Base-by-base conservation (phyloP, 306 rosid species). In the Hippophae tibetana region DNA sequence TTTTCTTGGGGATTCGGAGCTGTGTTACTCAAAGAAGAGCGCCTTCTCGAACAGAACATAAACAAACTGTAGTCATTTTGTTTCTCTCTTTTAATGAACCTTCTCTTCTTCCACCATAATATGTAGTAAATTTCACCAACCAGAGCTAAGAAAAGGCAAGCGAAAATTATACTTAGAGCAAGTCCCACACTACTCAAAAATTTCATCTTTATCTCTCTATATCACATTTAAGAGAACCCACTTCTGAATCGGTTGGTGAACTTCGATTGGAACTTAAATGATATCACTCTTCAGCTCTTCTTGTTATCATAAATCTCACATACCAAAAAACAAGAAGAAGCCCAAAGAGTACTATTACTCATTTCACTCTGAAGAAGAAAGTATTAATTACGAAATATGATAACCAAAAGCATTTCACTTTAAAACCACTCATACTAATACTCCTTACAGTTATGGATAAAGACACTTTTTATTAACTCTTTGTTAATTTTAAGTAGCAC, bases 121-220 rank as follows among this genome's bases (percentile, higher is more conserved):
- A 92, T 67, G 56, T 92, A 92, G 80, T 85, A 92, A 68, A 92
- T 90, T 79, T 92, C 99, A 63, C 93, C 96, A 38, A 88, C 80
- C 57, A 92, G 84, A 71, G 96, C 99, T 57, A 92, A 84, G 76
- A 92, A 70, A 47, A 92, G 95, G 68, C 90, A 88, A 50, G 86
- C 89, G 64, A 92, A 92, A 38, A 92, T 77, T 63, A 92, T 84
- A 65, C 99, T 87, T 42, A 92, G 61, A 72, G 95, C 99, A 74
- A 92, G 86, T 42, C 99, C 99, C 72, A 92, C 85, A 80, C 88
- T 77, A 76, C 95, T 92, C 82, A 92, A 79, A 57, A 83, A 88
- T 81, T 86, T 88, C 99, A 92, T 92, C 80, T 61, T 83, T 74
- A 6, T 38, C 72, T 57, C 62, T 25, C 12, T 25, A 40, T 14